Conservation (phyloP, 1,284 basidiomycete genomes). For the Papiliotrema terrestris region DNA sequence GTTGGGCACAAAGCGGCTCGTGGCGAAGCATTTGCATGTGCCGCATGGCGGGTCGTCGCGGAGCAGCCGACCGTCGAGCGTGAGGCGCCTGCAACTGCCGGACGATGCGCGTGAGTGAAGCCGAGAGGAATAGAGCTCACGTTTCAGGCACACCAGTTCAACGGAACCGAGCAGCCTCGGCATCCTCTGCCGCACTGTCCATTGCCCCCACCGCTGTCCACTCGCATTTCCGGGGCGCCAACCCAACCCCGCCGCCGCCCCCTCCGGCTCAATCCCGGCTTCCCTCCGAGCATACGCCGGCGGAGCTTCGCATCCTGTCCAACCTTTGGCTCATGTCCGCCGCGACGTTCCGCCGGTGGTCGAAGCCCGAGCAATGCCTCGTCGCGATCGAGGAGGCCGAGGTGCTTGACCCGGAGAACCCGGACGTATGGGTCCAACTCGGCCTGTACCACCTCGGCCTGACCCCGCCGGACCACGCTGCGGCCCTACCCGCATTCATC, state of each 20-base stretch:
- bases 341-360: slow-evolving; percentile 84
- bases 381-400: slow-evolving; percentile 96
- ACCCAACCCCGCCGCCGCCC: slow-evolving; percentile 6
- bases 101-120: background rate
- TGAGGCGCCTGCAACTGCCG: slow-evolving; percentile 6
- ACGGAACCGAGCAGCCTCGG: slow-evolving; percentile 22
- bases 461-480: slow-evolving; percentile 6
- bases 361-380: slow-evolving; percentile 82
- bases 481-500: slow-evolving; percentile 70
- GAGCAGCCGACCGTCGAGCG: slow-evolving; percentile 15
- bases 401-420: slow-evolving; percentile 75
- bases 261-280: slow-evolving; percentile 12
- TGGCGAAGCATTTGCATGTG: slow-evolving; percentile 44
- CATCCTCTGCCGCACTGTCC: slow-evolving; percentile 25
- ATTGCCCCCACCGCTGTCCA: slow-evolving; percentile 74
- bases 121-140: background rate
- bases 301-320: slow-evolving; percentile 69
- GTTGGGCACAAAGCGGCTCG: slow-evolving; percentile 1
- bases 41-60: slow-evolving; percentile 11
- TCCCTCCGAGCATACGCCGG: slow-evolving; percentile 51
- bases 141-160: slow-evolving; percentile 2
- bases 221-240: slow-evolving; percentile 56
- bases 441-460: slow-evolving; percentile 65
- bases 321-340: slow-evolving; percentile 92
- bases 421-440: slow-evolving; percentile 91